These are phyloP conservation scores for Ambrosia trifida DNA, from an alignment of 129 eudicot species.

Conservation along the genomic window DNA sequence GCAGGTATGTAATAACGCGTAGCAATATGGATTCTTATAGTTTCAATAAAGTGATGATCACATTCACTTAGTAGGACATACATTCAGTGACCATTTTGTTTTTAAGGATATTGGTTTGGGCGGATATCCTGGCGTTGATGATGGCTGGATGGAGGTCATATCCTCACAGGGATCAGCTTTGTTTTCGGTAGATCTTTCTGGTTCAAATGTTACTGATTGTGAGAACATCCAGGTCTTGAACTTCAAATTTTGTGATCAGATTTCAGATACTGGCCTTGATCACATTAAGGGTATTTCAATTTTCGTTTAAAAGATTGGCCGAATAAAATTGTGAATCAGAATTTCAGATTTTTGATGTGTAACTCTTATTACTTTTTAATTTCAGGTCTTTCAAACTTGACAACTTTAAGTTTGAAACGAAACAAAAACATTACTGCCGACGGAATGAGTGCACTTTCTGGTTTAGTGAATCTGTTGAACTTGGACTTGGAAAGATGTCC, in stretches of 20 bases:
- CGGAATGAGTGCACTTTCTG: conserved; percentile 65
- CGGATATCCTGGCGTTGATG: conserved; percentile 73
- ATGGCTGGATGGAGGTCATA: conserved; percentile 77
- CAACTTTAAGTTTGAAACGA: conserved; percentile 57
- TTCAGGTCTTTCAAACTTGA: conserved; percentile 73
- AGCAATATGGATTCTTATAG: not conserved
- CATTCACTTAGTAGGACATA: not conserved
- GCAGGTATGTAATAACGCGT: conserved; percentile 45
- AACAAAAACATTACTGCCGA: conserved; percentile 60
- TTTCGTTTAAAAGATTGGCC: not conserved
- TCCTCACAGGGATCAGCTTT: conserved; percentile 82
- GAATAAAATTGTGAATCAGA: not conserved
- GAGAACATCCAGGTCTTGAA: conserved; percentile 51
- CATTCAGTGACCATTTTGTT: not conserved
- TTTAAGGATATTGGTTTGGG: conserved; percentile 78
- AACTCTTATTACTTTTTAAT: not conserved
- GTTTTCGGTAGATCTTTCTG: conserved; percentile 79
- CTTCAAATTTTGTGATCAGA: conserved; percentile 70
- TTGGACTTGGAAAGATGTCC: conserved; percentile 85
- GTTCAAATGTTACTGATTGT: conserved; percentile 78
- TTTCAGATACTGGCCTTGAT: conserved; percentile 56
- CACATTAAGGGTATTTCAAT: conserved; percentile 45
- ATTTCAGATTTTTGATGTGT: not conserved
- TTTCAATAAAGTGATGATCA: not conserved
- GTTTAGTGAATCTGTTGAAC: conserved; percentile 56